Evolutionary conservation across 768 basidiomycete species (phyloP).

Genomic region (Ramaria sp.): DNA sequence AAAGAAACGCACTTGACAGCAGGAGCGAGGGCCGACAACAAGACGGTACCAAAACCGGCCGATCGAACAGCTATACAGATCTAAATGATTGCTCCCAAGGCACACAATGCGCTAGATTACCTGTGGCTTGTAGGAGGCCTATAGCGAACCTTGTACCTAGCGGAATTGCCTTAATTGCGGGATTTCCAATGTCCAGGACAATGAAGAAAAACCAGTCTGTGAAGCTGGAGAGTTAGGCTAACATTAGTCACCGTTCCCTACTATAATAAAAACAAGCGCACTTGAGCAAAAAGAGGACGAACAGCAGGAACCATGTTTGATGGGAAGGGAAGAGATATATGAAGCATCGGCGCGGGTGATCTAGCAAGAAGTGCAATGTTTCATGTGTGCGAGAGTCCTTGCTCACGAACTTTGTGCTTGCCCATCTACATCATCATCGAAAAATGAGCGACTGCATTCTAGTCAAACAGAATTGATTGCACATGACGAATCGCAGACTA

Average conservation of each 20-base stretch:
- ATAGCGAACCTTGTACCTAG: conserved; percentile 57
- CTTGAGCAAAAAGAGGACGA: conserved; percentile 61
- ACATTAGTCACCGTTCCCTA: neutral
- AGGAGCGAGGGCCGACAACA: conserved; percentile 66
- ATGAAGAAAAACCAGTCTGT: conserved; percentile 77
- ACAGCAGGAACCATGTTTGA: conserved; percentile 85
- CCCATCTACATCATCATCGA: conserved; percentile 54
- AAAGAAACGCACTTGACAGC: conserved; percentile 63
- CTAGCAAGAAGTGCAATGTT: conserved; percentile 83
- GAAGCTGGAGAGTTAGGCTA: neutral
- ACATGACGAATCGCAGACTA: conserved; percentile 81
- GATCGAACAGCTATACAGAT: conserved; percentile 74
- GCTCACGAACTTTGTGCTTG: conserved; percentile 50
- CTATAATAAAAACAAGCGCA: conserved; percentile 37
- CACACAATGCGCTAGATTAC: conserved; percentile 11
- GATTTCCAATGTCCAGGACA: conserved; percentile 14
- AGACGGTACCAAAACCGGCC: conserved; percentile 74
- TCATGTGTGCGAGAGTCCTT: conserved; percentile 52
- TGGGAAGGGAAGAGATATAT: conserved; percentile 87
- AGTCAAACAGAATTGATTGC: conserved; percentile 21
- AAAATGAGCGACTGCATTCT: conserved; percentile 3
- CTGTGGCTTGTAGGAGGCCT: conserved; percentile 70
- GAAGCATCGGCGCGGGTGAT: conserved; percentile 83
- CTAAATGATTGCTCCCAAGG: conserved; percentile 48
- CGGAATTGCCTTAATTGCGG: conserved; percentile 37